Conservation (phyloP, 495 filamentous ascomycete species). For the Lophiostoma macrostomum region DNA sequence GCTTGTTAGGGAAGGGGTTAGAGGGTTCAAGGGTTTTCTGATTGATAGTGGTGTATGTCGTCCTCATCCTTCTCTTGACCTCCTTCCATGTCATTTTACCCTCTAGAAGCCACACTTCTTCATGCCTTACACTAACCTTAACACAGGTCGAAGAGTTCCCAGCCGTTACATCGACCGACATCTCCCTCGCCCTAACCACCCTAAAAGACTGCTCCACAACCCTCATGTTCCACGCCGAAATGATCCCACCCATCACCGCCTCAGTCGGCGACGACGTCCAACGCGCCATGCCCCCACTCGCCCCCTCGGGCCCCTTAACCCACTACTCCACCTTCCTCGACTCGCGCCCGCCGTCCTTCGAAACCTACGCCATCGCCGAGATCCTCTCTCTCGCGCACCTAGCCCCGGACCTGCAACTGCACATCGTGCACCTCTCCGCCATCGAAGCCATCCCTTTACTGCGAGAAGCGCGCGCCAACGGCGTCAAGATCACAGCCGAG, state of each 20-base stretch:
- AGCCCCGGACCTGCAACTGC: constrained; percentile 79
- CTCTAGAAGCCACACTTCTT: too few species aligned
- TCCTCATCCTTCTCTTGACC: not conserved
- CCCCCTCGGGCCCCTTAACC: constrained; percentile 70
- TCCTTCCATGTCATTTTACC: too few species aligned
- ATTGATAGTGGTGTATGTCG: constrained; percentile 88
- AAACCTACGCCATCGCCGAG: constrained; percentile 85
- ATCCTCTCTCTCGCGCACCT: constrained; percentile 77
- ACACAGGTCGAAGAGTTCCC: constrained; percentile 86
- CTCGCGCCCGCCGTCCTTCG: constrained; percentile 84
- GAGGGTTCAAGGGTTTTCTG: constrained; percentile 96
- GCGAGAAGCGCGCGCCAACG: constrained; percentile 69
- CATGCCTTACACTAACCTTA: not conserved
- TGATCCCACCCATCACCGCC: constrained; percentile 83
- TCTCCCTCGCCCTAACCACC: constrained; percentile 72
- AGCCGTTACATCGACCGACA: constrained; percentile 74
- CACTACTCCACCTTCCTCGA: constrained; percentile 88
- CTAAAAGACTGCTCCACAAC: constrained; percentile 77
- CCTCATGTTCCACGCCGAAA: constrained; percentile 98
- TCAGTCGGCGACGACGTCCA: constrained; percentile 80
- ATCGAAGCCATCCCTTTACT: constrained; percentile 91
- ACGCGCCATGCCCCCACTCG: constrained; percentile 65
- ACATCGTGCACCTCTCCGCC: constrained; percentile 94
- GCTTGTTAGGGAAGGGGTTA: constrained; percentile 78
- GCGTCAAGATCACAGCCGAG: constrained; percentile 90